Base-by-base conservation (phyloP, 2,329 filamentous ascomycete genomes). In the Cercospora berteroae region DNA sequence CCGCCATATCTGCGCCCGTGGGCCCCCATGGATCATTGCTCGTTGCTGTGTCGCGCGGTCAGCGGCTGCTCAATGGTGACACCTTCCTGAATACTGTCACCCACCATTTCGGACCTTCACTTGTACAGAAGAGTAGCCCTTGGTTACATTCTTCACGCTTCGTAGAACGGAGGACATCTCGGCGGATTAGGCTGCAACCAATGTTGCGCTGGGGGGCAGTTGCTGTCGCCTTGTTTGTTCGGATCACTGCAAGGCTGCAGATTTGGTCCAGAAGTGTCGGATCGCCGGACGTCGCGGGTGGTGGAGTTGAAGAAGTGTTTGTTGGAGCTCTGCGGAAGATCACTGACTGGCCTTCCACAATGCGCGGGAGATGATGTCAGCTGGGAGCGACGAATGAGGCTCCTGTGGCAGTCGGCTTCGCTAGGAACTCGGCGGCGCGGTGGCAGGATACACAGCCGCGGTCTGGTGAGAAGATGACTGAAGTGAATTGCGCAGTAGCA, bases 1-100 rank as follows among this genome's bases (percentile, higher is more conserved):
- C 95, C 81, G 91, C 92, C 95, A 99, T 98, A 80, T 99, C 94
- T 67, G 93, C 96, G 68, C 95, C 95, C 52, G 94, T 96, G 62
- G 95, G 95, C 73, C 95, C 95, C 95, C 95, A 99, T 83, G 94
- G 92, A 78, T 98, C 95, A 80, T 99, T 99, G 83, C 94, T 98
- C 70, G 95, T 99, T 70, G 95, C 95, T 98, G 79, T 68, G 73
- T n/a, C 29, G 66, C 68, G 61, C 48, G 8, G 56, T 70, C 57
- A 72, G 73, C 63, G 63, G 57, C 58, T 18, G 36, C 31, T 60
- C 72, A 81, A 71, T 81, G 77, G 67, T 61, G 66, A 58, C n/a
- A 60, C 25, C 20, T 56, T 29, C 36, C 42, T 60, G 59, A 20
- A 50, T 23, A 23, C 12, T 18, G 25, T 12, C 52, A 25, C 12